A percentile compares a stretch with the other conserved stretches of the same genome.
These are phyloP conservation scores for Boletellus ananiceps DNA, from an alignment of 768 basidiomycete genomes.

Conservation along the genomic window DNA sequence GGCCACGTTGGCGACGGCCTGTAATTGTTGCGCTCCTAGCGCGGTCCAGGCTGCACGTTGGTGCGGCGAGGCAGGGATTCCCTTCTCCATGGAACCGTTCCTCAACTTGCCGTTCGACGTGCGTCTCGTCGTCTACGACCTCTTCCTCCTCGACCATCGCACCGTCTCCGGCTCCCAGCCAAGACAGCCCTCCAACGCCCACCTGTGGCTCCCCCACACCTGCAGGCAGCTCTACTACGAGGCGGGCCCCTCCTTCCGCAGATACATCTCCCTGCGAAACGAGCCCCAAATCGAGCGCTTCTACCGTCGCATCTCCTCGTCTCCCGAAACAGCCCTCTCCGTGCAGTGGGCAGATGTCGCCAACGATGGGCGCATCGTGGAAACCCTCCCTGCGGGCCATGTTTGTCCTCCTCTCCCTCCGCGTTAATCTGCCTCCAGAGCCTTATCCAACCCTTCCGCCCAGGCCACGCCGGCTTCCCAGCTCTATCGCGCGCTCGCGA, in stretches of 20 bases:
- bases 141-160: slow-evolving; percentile 26
- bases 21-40: slow-evolving; percentile 28
- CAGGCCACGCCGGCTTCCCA: slow-evolving; percentile 28
- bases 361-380: slow-evolving; percentile 36
- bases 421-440: neutral
- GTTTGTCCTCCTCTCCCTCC: slow-evolving; percentile 16
- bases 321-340: slow-evolving; percentile 16
- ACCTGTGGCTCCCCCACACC: slow-evolving; percentile 30
- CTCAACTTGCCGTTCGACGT: slow-evolving; percentile 32
- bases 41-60: slow-evolving; percentile 27
- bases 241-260: slow-evolving; percentile 25
- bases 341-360: slow-evolving; percentile 36
- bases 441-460: slow-evolving; percentile 2
- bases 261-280: slow-evolving; percentile 36
- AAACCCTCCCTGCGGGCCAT: neutral
- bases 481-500: slow-evolving; percentile 28
- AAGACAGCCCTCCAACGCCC: slow-evolving; percentile 34
- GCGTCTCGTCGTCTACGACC: slow-evolving; percentile 33
- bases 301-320: slow-evolving; percentile 20
- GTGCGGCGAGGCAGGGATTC: slow-evolving; percentile 18
- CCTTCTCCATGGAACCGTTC: slow-evolving; percentile 9
- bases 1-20: slow-evolving; percentile 22
- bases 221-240: slow-evolving; percentile 32
- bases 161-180: slow-evolving; percentile 8
- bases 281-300: slow-evolving; percentile 33